A percentile compares a stretch with the other conserved stretches of the same genome.
Evolutionary conservation across 306 rosid genomes (phyloP).

Genomic region (Begonia fuchsioides): DNA sequence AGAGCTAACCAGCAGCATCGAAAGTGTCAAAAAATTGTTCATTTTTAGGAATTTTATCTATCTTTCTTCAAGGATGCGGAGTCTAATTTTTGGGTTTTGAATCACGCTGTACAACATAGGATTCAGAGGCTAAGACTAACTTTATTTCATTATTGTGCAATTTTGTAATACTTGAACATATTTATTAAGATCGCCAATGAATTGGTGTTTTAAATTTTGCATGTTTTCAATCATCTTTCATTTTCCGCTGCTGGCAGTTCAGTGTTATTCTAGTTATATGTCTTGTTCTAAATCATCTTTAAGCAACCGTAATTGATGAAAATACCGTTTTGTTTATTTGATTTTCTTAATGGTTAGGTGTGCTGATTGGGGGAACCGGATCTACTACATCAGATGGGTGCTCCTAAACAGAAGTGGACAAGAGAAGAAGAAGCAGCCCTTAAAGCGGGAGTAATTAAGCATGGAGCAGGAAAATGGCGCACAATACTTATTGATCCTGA

Average conservation of each 20-base stretch:
- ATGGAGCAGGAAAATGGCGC: constrained; percentile 98
- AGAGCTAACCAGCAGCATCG: neutral
- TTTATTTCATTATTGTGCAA: too few species aligned
- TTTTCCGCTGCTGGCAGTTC: neutral
- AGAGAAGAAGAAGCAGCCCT: constrained; percentile 93
- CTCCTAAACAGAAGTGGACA: constrained; percentile 97
- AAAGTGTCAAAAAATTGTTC: neutral
- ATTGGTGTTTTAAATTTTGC: neutral
- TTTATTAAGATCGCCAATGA: neutral
- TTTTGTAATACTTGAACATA: too few species aligned
- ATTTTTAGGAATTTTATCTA: neutral
- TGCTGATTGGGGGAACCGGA: constrained; percentile 10
- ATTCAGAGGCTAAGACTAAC: neutral
- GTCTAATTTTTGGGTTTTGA: neutral
- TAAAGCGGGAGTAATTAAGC: constrained; percentile 91
- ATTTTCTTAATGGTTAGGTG: constrained; percentile 7
- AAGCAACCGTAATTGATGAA: neutral
- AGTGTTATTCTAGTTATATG: too few species aligned
- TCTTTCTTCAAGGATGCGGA: neutral
- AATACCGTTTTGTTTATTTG: constrained; percentile 4
- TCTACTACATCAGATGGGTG: constrained; percentile 50
- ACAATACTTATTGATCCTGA: constrained; percentile 82
- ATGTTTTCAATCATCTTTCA: neutral
- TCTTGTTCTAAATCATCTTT: too few species aligned
- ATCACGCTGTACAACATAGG: neutral